Percentiles rank a stretch among this genome's conserved stretches.
These are phyloP conservation scores for Chlorociboria aeruginascens DNA, from an alignment of 495 filamentous ascomycete species.

Conservation along the genomic window DNA sequence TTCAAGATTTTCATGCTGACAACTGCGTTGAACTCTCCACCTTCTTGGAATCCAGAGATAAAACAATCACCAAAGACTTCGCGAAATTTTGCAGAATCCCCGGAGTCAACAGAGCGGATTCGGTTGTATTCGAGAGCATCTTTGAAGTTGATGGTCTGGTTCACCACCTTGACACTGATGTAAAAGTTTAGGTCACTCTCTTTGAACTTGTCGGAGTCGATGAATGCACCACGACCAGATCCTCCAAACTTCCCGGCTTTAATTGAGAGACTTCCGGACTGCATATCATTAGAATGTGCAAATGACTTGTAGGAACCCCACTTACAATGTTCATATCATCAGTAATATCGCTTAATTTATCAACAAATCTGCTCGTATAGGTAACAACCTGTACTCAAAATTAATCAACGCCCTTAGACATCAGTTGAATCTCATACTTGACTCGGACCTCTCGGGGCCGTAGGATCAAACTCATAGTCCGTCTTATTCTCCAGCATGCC, in stretches of 20 bases:
- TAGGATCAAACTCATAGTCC: neutral
- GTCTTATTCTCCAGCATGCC: neutral
- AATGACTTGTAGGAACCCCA: too few species aligned
- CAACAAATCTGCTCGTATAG: slow-evolving; percentile 10
- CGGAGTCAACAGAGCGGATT: slow-evolving; percentile 2
- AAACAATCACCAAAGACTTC: slow-evolving; percentile 17
- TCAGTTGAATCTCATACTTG: neutral
- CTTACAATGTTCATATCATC: slow-evolving; percentile 8
- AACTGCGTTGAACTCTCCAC: slow-evolving; percentile 16
- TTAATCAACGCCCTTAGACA: too few species aligned
- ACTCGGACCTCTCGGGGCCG: neutral
- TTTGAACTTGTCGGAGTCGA: slow-evolving; percentile 15
- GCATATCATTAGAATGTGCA: too few species aligned
- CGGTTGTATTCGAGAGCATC: slow-evolving; percentile 5
- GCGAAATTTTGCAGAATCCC: slow-evolving; percentile 3
- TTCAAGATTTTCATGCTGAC: slow-evolving; percentile 15
- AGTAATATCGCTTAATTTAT: slow-evolving; percentile 11
- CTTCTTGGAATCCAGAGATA: slow-evolving; percentile 20
- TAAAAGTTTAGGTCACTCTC: slow-evolving; percentile 15
- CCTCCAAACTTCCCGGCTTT: slow-evolving; percentile 12
- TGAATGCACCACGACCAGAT: slow-evolving; percentile 2
- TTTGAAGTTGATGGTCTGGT: slow-evolving; percentile 8
- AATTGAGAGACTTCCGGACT: slow-evolving; percentile 5
- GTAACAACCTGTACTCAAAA: neutral
- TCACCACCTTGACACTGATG: slow-evolving; percentile 17